Conservation (phyloP, 345 rosid genomes). For the Aethionema arabicum region DNA sequence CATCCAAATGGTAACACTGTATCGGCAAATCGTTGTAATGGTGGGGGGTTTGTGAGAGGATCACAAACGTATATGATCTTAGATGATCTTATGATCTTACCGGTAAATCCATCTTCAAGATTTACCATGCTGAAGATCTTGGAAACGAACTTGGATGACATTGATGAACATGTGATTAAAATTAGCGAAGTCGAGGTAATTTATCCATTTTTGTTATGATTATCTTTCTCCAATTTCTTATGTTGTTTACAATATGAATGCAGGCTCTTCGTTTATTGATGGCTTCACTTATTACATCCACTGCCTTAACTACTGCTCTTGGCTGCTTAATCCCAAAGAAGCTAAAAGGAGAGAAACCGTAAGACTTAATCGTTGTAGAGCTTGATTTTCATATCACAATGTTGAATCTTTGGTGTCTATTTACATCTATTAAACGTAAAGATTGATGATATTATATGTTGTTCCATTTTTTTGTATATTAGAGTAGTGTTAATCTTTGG, state of each 20-base stretch:
- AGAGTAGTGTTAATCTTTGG: too few species aligned
- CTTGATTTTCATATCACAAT: too few species aligned
- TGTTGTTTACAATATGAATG: not conserved
- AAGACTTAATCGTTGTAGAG: too few species aligned
- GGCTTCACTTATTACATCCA: slow-evolving; percentile 14
- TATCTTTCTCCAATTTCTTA: not conserved
- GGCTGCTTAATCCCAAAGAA: slow-evolving; percentile 6
- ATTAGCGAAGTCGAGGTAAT: slow-evolving; percentile 12
- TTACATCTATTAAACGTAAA: too few species aligned
- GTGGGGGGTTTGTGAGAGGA: slow-evolving; percentile 9
- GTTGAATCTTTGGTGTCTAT: too few species aligned
- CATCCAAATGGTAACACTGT: too few species aligned
- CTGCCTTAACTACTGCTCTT: slow-evolving; percentile 9
- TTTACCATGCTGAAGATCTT: too few species aligned
- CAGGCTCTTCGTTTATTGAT: slow-evolving; percentile 7
- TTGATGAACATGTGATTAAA: slow-evolving; percentile 8
- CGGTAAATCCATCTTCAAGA: too few species aligned
- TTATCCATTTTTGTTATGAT: not conserved
- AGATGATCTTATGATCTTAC: not conserved
- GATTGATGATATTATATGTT: too few species aligned
- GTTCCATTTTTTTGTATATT: too few species aligned
- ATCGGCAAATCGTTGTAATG: too few species aligned
- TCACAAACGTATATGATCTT: not conserved
- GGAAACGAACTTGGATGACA: slow-evolving; percentile 8
- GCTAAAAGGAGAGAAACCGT: not conserved